Conservation (phyloP, 208 protist genomes). For the Leptomonas seymouri region DNA sequence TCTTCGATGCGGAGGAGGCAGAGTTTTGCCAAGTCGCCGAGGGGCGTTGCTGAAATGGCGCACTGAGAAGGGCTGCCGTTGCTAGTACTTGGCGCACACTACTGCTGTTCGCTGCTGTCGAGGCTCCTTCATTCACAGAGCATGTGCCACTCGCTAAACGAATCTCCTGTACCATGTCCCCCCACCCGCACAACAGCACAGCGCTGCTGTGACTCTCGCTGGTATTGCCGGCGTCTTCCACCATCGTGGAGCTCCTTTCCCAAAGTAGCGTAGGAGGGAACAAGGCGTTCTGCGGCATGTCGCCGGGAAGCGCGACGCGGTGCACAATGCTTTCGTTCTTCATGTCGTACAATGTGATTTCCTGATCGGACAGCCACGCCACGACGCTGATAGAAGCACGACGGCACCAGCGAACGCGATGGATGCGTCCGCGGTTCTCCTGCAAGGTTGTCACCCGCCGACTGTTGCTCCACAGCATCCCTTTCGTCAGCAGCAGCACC, state of each 20-base stretch:
- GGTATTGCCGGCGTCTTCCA: background rate
- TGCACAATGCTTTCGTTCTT: constrained; percentile 36
- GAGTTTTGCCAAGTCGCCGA: background rate
- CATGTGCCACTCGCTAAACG: constrained; percentile 12
- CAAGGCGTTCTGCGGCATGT: constrained; percentile 35
- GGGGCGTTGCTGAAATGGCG: constrained; percentile 5
- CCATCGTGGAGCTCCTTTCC: constrained; percentile 24
- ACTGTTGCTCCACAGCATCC: constrained; percentile 49
- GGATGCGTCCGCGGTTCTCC: constrained; percentile 55
- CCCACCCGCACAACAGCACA: constrained; percentile 66
- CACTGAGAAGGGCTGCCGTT: background rate
- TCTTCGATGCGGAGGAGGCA: background rate
- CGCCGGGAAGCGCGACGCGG: constrained; percentile 14
- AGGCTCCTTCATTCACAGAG: background rate
- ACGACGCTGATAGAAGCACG: constrained; percentile 37
- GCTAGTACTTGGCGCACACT: background rate
- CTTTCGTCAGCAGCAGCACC: constrained; percentile 48
- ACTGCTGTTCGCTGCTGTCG: background rate
- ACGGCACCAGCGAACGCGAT: constrained; percentile 62
- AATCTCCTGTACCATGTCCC: constrained; percentile 65
- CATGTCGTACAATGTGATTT: constrained; percentile 61
- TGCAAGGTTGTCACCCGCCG: constrained; percentile 50
- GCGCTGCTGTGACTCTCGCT: constrained; percentile 21
- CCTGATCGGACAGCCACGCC: constrained; percentile 67
- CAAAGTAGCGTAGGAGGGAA: constrained; percentile 65